phyloP scores from a whole-genome alignment of 108 stramenopile species.

The Conticribra weissflogii region DNA sequence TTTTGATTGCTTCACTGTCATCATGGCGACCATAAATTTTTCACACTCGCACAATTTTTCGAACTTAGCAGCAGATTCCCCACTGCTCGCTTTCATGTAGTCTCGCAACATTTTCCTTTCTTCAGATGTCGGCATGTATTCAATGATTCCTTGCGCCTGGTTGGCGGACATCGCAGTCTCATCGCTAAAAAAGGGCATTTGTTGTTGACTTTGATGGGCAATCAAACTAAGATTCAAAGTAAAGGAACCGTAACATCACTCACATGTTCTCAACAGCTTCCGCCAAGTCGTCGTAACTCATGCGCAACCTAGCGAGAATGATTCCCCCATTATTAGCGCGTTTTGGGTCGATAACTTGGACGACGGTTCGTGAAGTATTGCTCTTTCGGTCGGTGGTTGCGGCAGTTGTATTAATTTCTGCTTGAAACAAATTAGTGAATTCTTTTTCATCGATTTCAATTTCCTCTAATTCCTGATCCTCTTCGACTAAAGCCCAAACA shows the following conservation, averaged over 20 bases:
- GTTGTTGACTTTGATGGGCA: too few species aligned
- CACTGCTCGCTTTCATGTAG: conserved; percentile 70
- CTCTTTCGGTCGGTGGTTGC: conserved; percentile 15
- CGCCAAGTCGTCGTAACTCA: conserved; percentile 87
- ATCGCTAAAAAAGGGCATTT: conserved; percentile 45
- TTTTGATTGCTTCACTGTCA: conserved; percentile 89
- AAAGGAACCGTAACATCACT: neutral
- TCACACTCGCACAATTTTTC: conserved; percentile 86
- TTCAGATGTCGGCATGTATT: conserved; percentile 84
- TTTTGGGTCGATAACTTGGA: conserved; percentile 89
- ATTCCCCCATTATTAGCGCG: conserved; percentile 94
- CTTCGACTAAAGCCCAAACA: conserved; percentile 81
- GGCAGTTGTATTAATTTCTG: conserved; percentile 57
- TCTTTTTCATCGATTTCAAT: conserved; percentile 88
- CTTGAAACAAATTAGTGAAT: conserved; percentile 81
- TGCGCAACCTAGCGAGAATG: conserved; percentile 85
- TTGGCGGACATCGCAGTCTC: conserved; percentile 72
- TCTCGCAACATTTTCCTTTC: conserved; percentile 74
- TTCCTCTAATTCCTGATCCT: conserved; percentile 70
- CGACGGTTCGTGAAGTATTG: conserved; percentile 44
- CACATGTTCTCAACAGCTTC: conserved; percentile 76
- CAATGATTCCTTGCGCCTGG: conserved; percentile 86
- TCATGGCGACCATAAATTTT: conserved; percentile 91
- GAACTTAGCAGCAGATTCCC: conserved; percentile 75
- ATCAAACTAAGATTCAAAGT: too few species aligned